A percentile compares a stretch with the other conserved stretches of the same genome.
Conservation (phyloP, 768 basidiomycete genomes). For the Hysterangium stoloniferum region DNA sequence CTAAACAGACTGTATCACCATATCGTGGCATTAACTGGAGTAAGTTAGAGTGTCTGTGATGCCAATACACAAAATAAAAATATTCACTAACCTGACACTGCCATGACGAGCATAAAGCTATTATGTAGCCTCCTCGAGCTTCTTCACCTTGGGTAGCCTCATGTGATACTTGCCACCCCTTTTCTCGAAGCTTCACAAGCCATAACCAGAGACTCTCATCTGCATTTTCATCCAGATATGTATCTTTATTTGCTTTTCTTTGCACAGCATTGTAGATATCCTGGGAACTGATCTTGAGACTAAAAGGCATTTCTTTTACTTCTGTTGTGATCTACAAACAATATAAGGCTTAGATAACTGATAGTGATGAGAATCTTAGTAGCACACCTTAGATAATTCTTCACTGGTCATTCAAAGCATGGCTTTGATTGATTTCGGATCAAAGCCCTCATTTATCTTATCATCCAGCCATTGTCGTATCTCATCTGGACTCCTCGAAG, state of each 20-base stretch:
- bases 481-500: neutral
- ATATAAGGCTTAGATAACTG: neutral
- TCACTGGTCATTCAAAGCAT: slow-evolving; percentile 7
- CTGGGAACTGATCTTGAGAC: neutral
- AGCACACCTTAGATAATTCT: neutral
- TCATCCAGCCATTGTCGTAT: slow-evolving; percentile 2
- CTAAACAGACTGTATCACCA: too few relatives aligned
- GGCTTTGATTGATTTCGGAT: neutral
- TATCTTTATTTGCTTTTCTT: neutral
- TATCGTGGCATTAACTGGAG: too few relatives aligned
- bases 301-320: neutral
- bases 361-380: neutral
- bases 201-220: neutral
- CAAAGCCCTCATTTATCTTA: neutral
- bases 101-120: slow-evolving; percentile 2
- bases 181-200: neutral
- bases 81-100: slow-evolving; percentile 1
- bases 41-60: too few relatives aligned
- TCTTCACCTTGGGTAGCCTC: neutral
- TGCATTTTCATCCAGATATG: neutral
- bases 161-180: neutral
- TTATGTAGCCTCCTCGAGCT: neutral
- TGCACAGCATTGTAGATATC: slow-evolving; percentile 3
- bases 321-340: neutral
- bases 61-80: too few relatives aligned